Conservation (phyloP, 140 eudicot genomes). For the Eryngium alpinum region DNA sequence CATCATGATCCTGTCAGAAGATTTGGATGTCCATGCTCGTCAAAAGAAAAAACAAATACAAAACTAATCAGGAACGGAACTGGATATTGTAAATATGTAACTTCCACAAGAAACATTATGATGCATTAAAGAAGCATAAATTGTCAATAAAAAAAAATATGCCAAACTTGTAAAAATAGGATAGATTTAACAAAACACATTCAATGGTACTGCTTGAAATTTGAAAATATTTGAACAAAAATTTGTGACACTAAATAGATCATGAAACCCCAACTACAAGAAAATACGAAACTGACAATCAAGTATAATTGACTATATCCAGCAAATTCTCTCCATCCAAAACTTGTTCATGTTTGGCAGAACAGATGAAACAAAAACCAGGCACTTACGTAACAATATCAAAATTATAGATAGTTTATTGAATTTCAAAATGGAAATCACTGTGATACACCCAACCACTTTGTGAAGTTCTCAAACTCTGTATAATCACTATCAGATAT, state of each 20-base stretch:
- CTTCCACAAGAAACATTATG: too few species aligned
- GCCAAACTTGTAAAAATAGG: too few species aligned
- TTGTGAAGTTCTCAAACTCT: slow-evolving; percentile 65
- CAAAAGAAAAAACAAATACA: too few species aligned
- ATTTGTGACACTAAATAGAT: slow-evolving; percentile 8
- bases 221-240: slow-evolving; percentile 10
- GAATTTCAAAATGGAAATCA: slow-evolving; percentile 30
- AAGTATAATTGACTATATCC: not conserved
- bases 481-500: slow-evolving; percentile 74
- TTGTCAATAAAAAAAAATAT: too few species aligned
- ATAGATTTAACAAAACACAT: not conserved
- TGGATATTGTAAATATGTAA: too few species aligned
- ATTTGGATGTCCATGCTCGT: too few species aligned
- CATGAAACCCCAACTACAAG: too few species aligned
- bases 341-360: not conserved
- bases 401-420: not conserved
- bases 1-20: too few species aligned
- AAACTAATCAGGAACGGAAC: too few species aligned
- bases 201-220: too few species aligned
- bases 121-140: too few species aligned
- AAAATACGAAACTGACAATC: not conserved
- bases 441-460: slow-evolving; percentile 72
- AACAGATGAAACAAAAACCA: not conserved
- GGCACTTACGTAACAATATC: not conserved
- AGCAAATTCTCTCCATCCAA: not conserved